Evolutionary conservation across 2,329 filamentous ascomycete genomes (phyloP), one percentile per base, ranked within the genome.

Genomic region (Neofusicoccum cordaticola): DNA sequence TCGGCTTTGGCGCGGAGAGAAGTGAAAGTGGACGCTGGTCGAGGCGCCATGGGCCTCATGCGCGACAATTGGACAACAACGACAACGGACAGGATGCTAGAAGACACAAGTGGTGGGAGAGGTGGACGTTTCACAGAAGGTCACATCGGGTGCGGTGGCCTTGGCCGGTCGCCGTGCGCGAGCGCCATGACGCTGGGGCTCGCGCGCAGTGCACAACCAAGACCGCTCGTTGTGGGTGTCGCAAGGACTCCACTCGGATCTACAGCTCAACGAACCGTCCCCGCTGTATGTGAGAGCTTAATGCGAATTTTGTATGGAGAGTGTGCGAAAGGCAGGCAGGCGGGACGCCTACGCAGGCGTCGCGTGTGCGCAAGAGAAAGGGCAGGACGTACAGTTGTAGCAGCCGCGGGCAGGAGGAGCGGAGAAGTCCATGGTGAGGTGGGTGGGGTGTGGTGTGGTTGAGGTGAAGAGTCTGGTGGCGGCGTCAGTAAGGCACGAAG

Each of bases 301-400:
- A 65, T 60, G 53, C 63, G 63, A 60, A 61, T 65, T 64, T 64
- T 48, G 56, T 65, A 52, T 53, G 63, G 15, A 37, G 35, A 41
- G 39, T 61, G 63, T 34, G 47, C 19, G 63, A 8, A 31, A 41
- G 35, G 27, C 50, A 34, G 45, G 51, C 17, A 27, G 22, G 42
- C 51, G 62, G 27, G 52, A 31, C 41, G 51, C 51, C 44, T 13
- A 12, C 17, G 15, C 19, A 12, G 52, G 52, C 13, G 17, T 35
- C 51, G 52, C 45, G 22, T 39, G 17, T 37, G 42, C 45, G 41
- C 15, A 61, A 64, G 44, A 51, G 56, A 65, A 64, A 58, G 62
- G 52, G 47, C 17, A 56, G 39, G 52, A 75, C 76, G 70, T 73
- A 78, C 76, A 78, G 74, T 78, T 78, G 75, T 77, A 78, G 73